phyloP scores from a whole-genome alignment of 768 basidiomycete species.

The Boletellus ananiceps region DNA sequence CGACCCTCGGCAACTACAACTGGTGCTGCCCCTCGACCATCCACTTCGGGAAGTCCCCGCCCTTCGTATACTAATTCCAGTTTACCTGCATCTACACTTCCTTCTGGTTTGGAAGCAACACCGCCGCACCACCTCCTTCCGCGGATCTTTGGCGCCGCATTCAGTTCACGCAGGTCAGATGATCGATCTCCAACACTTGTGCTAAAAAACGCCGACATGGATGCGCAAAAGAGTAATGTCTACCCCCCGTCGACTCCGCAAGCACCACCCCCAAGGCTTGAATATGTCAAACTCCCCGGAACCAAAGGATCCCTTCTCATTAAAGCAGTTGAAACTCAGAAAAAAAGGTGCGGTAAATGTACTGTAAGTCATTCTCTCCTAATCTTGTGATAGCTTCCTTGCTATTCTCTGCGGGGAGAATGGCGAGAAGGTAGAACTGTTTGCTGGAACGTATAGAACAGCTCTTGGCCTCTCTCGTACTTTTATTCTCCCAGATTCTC shows the following conservation, averaged over 20 bases:
- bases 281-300: conserved; percentile 89
- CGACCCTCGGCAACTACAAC: conserved; percentile 12
- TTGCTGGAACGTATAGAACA: conserved; percentile 88
- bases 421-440: conserved; percentile 90
- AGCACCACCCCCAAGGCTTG: conserved; percentile 75
- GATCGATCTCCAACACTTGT: conserved; percentile 40
- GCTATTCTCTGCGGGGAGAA: conserved; percentile 90
- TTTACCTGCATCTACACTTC: conserved; percentile 24
- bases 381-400: conserved; percentile 56
- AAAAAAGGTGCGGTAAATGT: conserved; percentile 60
- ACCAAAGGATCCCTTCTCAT: conserved; percentile 82
- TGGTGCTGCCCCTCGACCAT: conserved; percentile 26
- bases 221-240: conserved; percentile 33
- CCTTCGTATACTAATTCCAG: conserved; percentile 19
- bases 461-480: conserved; percentile 88
- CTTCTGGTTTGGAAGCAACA: conserved; percentile 29
- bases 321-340: conserved; percentile 84
- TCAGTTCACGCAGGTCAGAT: conserved; percentile 55
- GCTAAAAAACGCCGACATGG: conserved; percentile 38
- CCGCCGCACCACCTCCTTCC: conserved; percentile 65
- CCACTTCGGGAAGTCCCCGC: conserved; percentile 31
- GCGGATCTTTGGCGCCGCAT: conserved; percentile 63
- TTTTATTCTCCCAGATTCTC: conserved; percentile 89
- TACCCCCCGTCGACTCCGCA: conserved; percentile 39
- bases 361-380: neutral